Base-by-base conservation (phyloP, 2,329 filamentous ascomycete genomes). In the Cercospora janseana region DNA sequence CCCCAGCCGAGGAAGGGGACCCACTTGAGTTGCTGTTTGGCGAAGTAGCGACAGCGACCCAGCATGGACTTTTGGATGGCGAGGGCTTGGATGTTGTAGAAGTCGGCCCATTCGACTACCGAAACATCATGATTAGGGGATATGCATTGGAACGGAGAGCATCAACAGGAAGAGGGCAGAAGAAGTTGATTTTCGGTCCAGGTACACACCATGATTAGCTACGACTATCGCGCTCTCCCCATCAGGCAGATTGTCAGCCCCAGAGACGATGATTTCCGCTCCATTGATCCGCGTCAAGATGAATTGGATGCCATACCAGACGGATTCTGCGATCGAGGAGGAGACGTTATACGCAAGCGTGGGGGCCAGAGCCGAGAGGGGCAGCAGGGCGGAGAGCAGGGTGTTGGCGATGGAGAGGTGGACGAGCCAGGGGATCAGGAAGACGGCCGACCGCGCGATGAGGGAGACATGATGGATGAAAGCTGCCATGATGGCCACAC, bases 1-100 rank as follows among this genome's bases (percentile, higher is more conserved):
- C 79, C 81, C 81, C 80, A 83, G 13, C 81, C 80, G 6, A 83
- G 70, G 52, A 85, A 78, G 4, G 80, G 81, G 9, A 84, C 77
- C 67, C 74, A 72, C 52, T 74, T 74, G 51, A 85, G 70, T 63
- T 82, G 75, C 51, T 75, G 73, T 67, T 83, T 85, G 49, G 80
- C 77, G 63, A 84, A 83, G 72, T 80, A 84, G 21, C 79, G 75
- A 60, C 78, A 82, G 43, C 78, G 72, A n/a, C 77, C 72, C 6
- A 84, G 72, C 82, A 85, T 85, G 47, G 72, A 74, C 9, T 76
- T 67, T 32, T 70, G 70, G 40, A 75, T 59, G 10, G 80, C 80
- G 32, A 82, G 66, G 28, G 75, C 74, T 66, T 85, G 80, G 55
- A 83, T 79, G 72, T 83, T 76, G 69, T 82, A 85, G 62, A 85